These are phyloP conservation scores for Letharia lupina DNA, from an alignment of 495 filamentous ascomycete species.

Conservation along the genomic window DNA sequence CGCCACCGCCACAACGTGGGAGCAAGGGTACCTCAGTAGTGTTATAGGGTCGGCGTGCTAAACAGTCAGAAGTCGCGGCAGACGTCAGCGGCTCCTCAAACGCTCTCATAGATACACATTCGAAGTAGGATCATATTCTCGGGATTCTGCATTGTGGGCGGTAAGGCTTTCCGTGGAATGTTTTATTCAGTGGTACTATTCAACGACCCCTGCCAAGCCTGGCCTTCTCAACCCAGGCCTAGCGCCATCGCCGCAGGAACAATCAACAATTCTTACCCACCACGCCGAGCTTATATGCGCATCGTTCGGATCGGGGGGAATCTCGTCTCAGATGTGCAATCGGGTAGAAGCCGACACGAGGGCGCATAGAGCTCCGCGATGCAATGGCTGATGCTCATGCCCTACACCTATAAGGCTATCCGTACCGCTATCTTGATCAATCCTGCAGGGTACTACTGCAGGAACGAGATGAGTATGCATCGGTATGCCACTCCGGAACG, in stretches of 20 bases:
- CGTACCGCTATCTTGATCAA: not conserved
- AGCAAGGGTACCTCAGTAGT: not conserved
- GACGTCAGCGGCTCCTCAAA: not conserved
- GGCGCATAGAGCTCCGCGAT: not conserved
- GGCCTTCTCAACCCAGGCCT: not conserved
- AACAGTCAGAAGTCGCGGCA: not conserved
- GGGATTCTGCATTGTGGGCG: not conserved
- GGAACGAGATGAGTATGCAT: not conserved
- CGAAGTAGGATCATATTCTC: not conserved
- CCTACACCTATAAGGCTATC: not conserved
- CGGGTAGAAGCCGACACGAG: not conserved
- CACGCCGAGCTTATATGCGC: not conserved
- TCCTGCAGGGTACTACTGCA: not conserved
- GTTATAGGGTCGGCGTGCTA: not conserved
- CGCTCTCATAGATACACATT: not conserved
- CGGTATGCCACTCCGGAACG: not conserved
- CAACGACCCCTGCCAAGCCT: not conserved
- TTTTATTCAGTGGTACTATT: too few relatives aligned
- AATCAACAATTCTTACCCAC: not conserved
- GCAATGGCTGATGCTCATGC: not conserved
- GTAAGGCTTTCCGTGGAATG: not conserved
- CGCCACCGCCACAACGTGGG: not conserved
- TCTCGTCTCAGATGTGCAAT: not conserved
- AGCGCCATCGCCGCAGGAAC: not conserved
- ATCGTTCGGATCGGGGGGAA: not conserved